Conservation (phyloP, 2,329 filamentous ascomycete species). For the Capronia americana region DNA sequence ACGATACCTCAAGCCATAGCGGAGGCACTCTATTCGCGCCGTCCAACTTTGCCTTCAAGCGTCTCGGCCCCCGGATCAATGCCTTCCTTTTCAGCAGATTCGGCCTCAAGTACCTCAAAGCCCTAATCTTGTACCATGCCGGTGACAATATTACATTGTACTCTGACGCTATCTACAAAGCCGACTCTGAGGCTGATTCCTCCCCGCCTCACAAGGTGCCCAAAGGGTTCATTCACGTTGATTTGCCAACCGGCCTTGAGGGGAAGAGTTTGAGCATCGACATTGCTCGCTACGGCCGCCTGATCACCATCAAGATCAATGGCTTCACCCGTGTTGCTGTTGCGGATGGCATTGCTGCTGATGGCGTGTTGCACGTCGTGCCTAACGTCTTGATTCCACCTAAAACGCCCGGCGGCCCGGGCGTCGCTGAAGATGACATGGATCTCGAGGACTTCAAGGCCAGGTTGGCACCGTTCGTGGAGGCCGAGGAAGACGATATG, state of each 20-base stretch:
- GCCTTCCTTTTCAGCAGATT: slow-evolving; percentile 82
- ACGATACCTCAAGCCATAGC: slow-evolving; percentile 60
- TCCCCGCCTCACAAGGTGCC: slow-evolving; percentile 42
- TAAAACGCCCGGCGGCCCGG: slow-evolving; percentile 55
- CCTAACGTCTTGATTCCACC: slow-evolving; percentile 78
- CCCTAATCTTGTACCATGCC: slow-evolving; percentile 79
- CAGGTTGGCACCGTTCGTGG: slow-evolving; percentile 57
- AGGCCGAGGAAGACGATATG: slow-evolving; percentile 30
- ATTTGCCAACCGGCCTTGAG: slow-evolving; percentile 74
- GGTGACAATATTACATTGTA: slow-evolving; percentile 78
- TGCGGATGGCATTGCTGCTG: slow-evolving; percentile 73
- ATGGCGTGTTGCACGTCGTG: slow-evolving; percentile 84
- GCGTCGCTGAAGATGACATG: slow-evolving; percentile 46
- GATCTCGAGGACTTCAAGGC: slow-evolving; percentile 68
- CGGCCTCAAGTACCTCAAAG: slow-evolving; percentile 77
- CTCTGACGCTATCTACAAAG: slow-evolving; percentile 77
- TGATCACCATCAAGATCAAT: slow-evolving; percentile 76
- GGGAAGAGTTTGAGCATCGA: slow-evolving; percentile 73
- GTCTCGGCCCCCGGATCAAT: slow-evolving; percentile 74
- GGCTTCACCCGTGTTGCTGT: slow-evolving; percentile 70
- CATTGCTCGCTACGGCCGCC: slow-evolving; percentile 70
- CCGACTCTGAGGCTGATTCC: slow-evolving; percentile 41
- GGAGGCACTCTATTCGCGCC: slow-evolving; percentile 84
- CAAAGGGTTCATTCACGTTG: slow-evolving; percentile 60
- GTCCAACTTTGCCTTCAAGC: slow-evolving; percentile 77